Base-by-base conservation (phyloP, 495 filamentous ascomycete species). In the Cladorrhinum samala region DNA sequence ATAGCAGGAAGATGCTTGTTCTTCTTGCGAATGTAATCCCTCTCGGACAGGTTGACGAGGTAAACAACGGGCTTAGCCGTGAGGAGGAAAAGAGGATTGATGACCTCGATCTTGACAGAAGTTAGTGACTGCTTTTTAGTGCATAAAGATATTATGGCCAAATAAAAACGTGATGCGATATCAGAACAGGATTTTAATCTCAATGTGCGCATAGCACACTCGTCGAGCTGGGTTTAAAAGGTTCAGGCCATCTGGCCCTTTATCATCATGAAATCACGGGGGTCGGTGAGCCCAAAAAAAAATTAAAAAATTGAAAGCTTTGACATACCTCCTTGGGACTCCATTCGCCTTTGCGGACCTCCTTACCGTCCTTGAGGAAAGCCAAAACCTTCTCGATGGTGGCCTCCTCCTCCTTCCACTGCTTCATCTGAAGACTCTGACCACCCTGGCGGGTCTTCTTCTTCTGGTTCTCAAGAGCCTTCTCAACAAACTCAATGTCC, bases 401-500 rank as follows among this genome's bases (percentile, higher is more conserved):
- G 20, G 89, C 89, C 74, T 96, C 89, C 60, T 96, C 93, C 66
- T 96, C 92, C 65, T 86, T 88, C 52, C 95, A 72, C 76, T 94
- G 96, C 83, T 95, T 97, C 86, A 95, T 91, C 78, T 97, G 92
- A 48, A 99, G 75, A 66, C 87, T 91, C 73, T 99, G 94, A 13
- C 94, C 94, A 57, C 94, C 94, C 72, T 91, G 79, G 54, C 85
- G 76, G 18, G 94, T 99, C 75, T 90, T 89, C 81, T 97, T 99
- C 76, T 84, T 82, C 52, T 94, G 74, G 60, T 75, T 82, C 63
- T 96, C 94, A 53, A 92, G 78, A 2, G 91, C 86, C 79, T 97
- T 99, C 77, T 96, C 90, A 46, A 88, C 84, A 70, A 97, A 97
- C 78, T 99, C 94, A 55, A 96, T 96, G 77, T 99, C 94, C 78